Percentiles rank a stretch among this genome's conserved stretches.
These are phyloP conservation scores for Ailanthus altissimus DNA, from an alignment of 345 rosid genomes.

Conservation along the genomic window DNA sequence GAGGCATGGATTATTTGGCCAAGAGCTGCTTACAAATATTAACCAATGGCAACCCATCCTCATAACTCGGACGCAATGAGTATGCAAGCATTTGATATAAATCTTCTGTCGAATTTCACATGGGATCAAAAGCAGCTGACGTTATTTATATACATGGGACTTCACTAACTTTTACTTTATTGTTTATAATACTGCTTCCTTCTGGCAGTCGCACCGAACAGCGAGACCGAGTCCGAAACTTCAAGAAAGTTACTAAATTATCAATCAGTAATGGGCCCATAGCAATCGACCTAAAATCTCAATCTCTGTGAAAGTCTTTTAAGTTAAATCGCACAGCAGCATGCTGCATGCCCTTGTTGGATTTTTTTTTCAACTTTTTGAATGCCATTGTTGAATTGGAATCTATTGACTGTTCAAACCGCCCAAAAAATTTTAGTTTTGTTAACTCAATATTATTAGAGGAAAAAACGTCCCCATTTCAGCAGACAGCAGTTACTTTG, in stretches of 20 bases:
- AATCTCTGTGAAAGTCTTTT: not conserved
- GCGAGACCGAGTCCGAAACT: not conserved
- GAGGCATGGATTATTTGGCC: no score
- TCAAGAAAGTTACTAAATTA: not conserved
- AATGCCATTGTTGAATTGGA: not conserved
- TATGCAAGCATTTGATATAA: not conserved
- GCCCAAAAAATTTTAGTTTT: not conserved
- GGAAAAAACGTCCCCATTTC: not conserved
- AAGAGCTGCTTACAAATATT: not conserved
- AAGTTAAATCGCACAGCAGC: not conserved
- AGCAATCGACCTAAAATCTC: not conserved
- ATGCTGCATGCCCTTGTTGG: not conserved
- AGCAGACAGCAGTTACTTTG: not conserved
- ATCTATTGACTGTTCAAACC: slow-evolving; percentile 15
- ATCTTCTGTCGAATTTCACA: not conserved
- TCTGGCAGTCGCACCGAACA: not conserved
- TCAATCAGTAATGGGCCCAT: not conserved
- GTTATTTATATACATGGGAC: not conserved
- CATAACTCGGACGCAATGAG: not conserved
- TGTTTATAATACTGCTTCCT: not conserved
- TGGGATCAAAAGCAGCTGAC: not conserved
- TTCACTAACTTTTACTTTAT: not conserved
- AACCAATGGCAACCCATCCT: not conserved
- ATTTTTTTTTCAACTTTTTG: not conserved
- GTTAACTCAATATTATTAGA: not conserved